Percentiles rank a stretch among this genome's conserved stretches.
Conservation (phyloP, 2,329 filamentous ascomycete species). For the Calonectria henricotiae region DNA sequence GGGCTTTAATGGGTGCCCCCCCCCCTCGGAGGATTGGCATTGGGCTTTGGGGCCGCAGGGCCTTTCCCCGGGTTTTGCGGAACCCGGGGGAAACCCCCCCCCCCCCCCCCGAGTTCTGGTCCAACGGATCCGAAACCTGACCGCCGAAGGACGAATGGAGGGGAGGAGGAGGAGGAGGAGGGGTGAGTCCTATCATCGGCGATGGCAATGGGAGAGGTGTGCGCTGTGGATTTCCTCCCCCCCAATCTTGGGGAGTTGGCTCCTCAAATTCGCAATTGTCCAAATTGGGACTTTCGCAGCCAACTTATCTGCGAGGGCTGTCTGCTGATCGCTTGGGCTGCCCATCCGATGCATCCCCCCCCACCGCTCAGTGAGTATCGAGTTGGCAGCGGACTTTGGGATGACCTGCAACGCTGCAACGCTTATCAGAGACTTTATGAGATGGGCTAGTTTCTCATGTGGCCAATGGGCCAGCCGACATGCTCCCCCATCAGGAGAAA, state of each 20-base stretch:
- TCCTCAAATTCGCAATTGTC: neutral
- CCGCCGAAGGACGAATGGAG: slow-evolving; percentile 23
- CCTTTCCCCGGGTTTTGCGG: slow-evolving; percentile 19
- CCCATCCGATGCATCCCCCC: neutral
- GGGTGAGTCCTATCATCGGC: slow-evolving; percentile 18
- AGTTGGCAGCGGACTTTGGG: neutral
- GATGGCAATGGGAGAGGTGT: neutral
- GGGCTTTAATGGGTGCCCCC: neutral
- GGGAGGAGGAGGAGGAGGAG: neutral
- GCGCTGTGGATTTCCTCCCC: neutral
- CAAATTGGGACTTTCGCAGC: slow-evolving; percentile 10
- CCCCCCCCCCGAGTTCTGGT: slow-evolving; percentile 8
- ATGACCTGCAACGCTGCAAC: slow-evolving; percentile 20
- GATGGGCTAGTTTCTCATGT: slow-evolving; percentile 10
- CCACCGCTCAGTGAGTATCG: neutral
- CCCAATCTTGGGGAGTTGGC: neutral
- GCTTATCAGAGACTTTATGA: slow-evolving; percentile 26
- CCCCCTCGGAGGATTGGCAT: neutral
- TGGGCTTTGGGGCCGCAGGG: neutral
- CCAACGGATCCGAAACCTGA: slow-evolving; percentile 14
- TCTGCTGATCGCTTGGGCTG: slow-evolving; percentile 22
- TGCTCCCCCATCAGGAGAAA: neutral
- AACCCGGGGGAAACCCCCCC: neutral
- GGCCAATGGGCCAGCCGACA: slow-evolving; percentile 28
- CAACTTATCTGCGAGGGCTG: slow-evolving; percentile 15